A percentile compares a stretch with the other conserved stretches of the same genome.
These are phyloP conservation scores for Trichocladium antarcticum DNA, from an alignment of 495 filamentous ascomycete species.

Conservation along the genomic window DNA sequence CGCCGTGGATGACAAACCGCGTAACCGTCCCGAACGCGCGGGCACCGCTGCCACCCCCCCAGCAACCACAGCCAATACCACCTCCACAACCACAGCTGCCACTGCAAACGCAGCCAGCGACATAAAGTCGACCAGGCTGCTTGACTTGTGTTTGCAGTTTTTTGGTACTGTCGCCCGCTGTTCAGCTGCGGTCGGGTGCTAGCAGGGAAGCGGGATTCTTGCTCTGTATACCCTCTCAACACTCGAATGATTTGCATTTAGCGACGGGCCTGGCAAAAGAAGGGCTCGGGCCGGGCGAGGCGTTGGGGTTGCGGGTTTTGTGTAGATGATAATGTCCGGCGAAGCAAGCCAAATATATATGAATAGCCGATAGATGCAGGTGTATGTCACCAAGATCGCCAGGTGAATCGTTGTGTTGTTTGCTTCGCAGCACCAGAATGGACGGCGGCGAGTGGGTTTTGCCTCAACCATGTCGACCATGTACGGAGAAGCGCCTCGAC, in stretches of 20 bases:
- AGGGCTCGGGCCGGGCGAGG: slow-evolving; percentile 18
- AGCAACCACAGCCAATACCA: slow-evolving; percentile 1
- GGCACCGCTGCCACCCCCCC: slow-evolving; percentile 8
- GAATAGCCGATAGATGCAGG: neutral
- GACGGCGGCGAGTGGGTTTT: too few species aligned
- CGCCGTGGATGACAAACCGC: slow-evolving; percentile 24
- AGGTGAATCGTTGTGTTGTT: too few species aligned
- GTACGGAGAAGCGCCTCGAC: too few species aligned
- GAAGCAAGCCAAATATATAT: slow-evolving; percentile 19
- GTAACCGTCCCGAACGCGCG: slow-evolving; percentile 4
- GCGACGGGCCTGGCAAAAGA: slow-evolving; percentile 19
- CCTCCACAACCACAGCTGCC: slow-evolving; percentile 5
- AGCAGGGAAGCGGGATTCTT: slow-evolving; percentile 4
- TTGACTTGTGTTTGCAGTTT: neutral
- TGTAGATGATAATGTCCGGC: slow-evolving; percentile 20
- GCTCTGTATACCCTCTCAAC: slow-evolving; percentile 21
- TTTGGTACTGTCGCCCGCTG: neutral
- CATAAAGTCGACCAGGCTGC: slow-evolving; percentile 1
- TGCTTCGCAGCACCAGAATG: too few species aligned
- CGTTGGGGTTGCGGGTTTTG: slow-evolving; percentile 21
- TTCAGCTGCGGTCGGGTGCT: neutral
- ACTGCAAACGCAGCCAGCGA: slow-evolving; percentile 2
- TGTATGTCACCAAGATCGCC: too few species aligned
- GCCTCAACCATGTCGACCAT: too few species aligned
- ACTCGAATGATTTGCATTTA: slow-evolving; percentile 26